Evolutionary conservation across 2,329 filamentous ascomycete genomes (phyloP).

Genomic region (Botryosphaeria agaves): DNA sequence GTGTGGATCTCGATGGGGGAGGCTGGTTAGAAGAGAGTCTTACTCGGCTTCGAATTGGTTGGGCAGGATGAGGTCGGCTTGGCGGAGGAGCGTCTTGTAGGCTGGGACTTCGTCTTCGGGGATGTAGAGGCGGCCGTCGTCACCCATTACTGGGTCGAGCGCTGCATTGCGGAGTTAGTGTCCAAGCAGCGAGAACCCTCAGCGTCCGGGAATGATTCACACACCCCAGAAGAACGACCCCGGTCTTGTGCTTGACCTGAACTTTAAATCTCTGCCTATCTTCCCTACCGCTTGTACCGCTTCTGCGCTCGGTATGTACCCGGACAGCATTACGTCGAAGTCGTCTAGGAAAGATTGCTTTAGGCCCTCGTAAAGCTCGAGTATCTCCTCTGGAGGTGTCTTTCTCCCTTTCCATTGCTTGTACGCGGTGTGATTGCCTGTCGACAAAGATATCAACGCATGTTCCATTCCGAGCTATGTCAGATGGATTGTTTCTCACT

Average conservation of each 20-base stretch:
- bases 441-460: slow-evolving; percentile 2
- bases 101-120: slow-evolving; percentile 80
- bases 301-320: slow-evolving; percentile 79
- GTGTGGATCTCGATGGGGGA: slow-evolving; percentile 1
- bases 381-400: slow-evolving; percentile 66
- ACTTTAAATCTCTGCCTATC: slow-evolving; percentile 67
- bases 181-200: no score
- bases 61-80: slow-evolving; percentile 82
- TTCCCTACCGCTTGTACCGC: slow-evolving; percentile 69
- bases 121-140: slow-evolving; percentile 84
- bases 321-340: slow-evolving; percentile 89
- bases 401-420: slow-evolving; percentile 72
- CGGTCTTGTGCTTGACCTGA: slow-evolving; percentile 41
- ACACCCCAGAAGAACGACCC: slow-evolving; percentile 78
- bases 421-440: slow-evolving; percentile 93
- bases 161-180: slow-evolving; percentile 31
- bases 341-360: slow-evolving; percentile 68
- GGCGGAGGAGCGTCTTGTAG: slow-evolving; percentile 61
- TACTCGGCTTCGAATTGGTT: slow-evolving; percentile 98
- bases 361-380: slow-evolving; percentile 68
- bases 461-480: neutral
- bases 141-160: slow-evolving; percentile 95
- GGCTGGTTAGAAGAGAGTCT: slow-evolving; percentile 2
- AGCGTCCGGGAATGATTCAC: no score
- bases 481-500: slow-evolving; percentile 40